A percentile compares a stretch with the other conserved stretches of the same genome.
Evolutionary conservation across 1,284 basidiomycete species (phyloP).

Genomic region (Rhodotorula sp.): DNA sequence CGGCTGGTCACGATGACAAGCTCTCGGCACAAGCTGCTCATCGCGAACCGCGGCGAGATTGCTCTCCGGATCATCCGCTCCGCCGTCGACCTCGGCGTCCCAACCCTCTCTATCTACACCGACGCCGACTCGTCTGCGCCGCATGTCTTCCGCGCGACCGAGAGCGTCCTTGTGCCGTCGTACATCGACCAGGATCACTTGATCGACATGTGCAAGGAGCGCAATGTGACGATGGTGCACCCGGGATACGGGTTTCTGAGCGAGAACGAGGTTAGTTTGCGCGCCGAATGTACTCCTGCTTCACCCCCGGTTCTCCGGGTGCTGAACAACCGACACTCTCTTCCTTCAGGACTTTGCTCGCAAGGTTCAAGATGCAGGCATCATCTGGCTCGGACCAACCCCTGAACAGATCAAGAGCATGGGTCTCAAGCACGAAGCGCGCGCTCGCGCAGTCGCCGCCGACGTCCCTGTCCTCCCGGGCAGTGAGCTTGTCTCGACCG

Average conservation of each 20-base stretch:
- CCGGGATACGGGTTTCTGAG: slow-evolving; percentile 89
- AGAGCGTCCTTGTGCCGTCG: slow-evolving; percentile 83
- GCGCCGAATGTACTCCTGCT: no score
- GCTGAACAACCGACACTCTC: no score
- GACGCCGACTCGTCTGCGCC: slow-evolving; percentile 74
- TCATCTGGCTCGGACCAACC: slow-evolving; percentile 63
- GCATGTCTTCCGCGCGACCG: slow-evolving; percentile 79
- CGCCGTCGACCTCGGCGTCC: slow-evolving; percentile 76
- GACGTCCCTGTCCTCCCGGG: slow-evolving; percentile 62
- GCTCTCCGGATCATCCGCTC: slow-evolving; percentile 87
- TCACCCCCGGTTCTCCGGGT: background rate
- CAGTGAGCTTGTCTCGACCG: slow-evolving; percentile 54
- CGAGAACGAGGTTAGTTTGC: slow-evolving; percentile 54
- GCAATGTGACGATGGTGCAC: slow-evolving; percentile 81
- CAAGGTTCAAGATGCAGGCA: slow-evolving; percentile 55
- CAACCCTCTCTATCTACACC: slow-evolving; percentile 84
- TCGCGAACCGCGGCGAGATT: slow-evolving; percentile 88
- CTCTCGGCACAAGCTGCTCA: slow-evolving; percentile 64
- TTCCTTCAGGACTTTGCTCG: slow-evolving; percentile 55
- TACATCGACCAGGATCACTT: slow-evolving; percentile 91
- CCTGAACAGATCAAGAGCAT: slow-evolving; percentile 58
- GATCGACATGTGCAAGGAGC: slow-evolving; percentile 70
- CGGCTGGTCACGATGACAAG: background rate
- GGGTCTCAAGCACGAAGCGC: slow-evolving; percentile 65
- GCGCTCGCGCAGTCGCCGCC: slow-evolving; percentile 56